Evolutionary conservation across 768 basidiomycete genomes (phyloP), one percentile per base, ranked within the genome.

Genomic region (Leccinum boreale): DNA sequence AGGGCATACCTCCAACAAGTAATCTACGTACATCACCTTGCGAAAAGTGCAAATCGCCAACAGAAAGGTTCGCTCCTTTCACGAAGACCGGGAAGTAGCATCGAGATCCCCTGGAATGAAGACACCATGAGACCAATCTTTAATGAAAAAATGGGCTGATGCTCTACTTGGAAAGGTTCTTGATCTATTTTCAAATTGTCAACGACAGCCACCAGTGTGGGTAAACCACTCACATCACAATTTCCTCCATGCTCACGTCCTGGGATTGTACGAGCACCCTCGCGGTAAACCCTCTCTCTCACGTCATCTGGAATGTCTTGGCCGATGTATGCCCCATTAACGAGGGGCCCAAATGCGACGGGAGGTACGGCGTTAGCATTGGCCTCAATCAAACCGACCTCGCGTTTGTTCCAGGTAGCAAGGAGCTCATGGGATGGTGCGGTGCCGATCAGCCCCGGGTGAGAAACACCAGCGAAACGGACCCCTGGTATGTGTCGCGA

Each of bases 161-260:
- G 9, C 8, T 21, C 29, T 62, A 83, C 82, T 75, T 79, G n/a
- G 86, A 88, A 46, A 90, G 67, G 65, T 88, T 87, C 72, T 89
- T 90, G 70, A 90, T 89, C 86, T 89, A 69, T 57, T 58, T 55
- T 42, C 49, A 36, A 57, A 31, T 53, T 19, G 24, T 56, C 26
- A 63, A 14, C 12, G 12, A 45, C 3, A 36, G 28, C 8, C 7
- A 45, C 12, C 15, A 5, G 7, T 33, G 5, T 0, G 6, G 29
- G 19, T 5, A 19, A 33, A 42, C 42, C 24, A 48, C 60, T 76
- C 78, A 82, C 87, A 72, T 89, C 86, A 65, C 86, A 88, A 58
- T 89, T 88, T 28, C 89, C 89, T 17, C 89, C 89, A 68, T 90
- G 87, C 67, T 92, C 89, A n/a, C 89, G 70, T 14, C 85, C 87